Conservation (phyloP, 441 rosid genomes). For the Brassica balearica region DNA sequence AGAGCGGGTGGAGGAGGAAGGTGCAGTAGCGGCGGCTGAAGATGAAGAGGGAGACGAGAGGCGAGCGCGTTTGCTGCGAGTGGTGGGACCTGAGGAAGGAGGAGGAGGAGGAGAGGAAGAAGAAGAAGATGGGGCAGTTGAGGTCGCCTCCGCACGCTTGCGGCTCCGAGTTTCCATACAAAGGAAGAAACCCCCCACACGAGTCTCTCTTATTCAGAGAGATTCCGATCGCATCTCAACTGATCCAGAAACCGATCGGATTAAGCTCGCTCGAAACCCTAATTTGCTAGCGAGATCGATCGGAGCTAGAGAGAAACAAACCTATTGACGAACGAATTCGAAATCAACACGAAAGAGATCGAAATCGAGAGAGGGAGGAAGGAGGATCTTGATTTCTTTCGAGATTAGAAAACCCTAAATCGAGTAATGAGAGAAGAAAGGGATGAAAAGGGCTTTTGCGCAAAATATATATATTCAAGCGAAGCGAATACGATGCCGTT, state of each 20-base stretch:
- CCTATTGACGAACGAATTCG: neutral
- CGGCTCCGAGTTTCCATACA: slow-evolving; percentile 99
- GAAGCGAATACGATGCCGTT: slow-evolving; percentile 31
- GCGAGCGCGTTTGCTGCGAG: slow-evolving; percentile 89
- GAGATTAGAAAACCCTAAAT: slow-evolving; percentile 17
- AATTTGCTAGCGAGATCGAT: neutral
- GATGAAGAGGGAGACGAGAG: slow-evolving; percentile 51
- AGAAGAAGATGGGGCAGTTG: slow-evolving; percentile 91
- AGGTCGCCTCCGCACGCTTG: slow-evolving; percentile 99
- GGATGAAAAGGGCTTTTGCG: slow-evolving; percentile 18
- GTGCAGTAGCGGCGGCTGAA: slow-evolving; percentile 31
- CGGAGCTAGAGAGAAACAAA: neutral
- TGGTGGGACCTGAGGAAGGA: slow-evolving; percentile 63
- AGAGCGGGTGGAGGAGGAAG: slow-evolving; percentile 42
- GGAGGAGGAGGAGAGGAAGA: slow-evolving; percentile 49
- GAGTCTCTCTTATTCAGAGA: slow-evolving; percentile 50
- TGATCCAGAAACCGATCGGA: slow-evolving; percentile 10
- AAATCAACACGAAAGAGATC: neutral
- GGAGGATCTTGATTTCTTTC: slow-evolving; percentile 13
- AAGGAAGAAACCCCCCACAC: slow-evolving; percentile 55
- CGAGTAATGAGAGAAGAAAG: neutral
- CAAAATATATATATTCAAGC: neutral
- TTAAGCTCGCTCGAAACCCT: slow-evolving; percentile 8
- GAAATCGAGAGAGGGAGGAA: neutral
- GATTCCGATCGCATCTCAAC: slow-evolving; percentile 64